These are phyloP conservation scores for Pseudohalonectria lignicola DNA, from an alignment of 2,329 filamentous ascomycete genomes.

Conservation along the genomic window DNA sequence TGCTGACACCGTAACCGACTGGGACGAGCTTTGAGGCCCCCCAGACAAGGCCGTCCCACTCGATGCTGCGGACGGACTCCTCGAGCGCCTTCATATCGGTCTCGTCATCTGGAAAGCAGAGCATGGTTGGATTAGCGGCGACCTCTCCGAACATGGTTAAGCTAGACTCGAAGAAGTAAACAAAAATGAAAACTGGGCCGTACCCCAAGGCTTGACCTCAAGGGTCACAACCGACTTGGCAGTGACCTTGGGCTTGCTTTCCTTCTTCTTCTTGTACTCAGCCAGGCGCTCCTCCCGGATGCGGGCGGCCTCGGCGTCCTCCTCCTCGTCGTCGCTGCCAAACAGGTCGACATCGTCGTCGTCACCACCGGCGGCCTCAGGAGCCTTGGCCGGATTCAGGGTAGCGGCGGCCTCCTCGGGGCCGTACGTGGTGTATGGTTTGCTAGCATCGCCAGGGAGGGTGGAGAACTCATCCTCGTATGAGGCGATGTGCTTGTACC, in stretches of 20 bases:
- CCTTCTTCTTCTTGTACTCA: constrained; percentile 97
- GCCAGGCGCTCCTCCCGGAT: constrained; percentile 82
- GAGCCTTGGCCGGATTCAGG: constrained; percentile 77
- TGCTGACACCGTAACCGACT: constrained; percentile 96
- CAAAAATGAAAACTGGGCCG: no score
- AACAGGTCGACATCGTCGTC: constrained; percentile 90
- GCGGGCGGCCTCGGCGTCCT: constrained; percentile 75
- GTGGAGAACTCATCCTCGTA: constrained; percentile 88
- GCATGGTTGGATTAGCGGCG: no score
- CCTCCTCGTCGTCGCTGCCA: constrained; percentile 86
- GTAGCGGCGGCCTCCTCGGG: constrained; percentile 70
- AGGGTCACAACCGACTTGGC: constrained; percentile 95
- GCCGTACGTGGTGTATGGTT: constrained; percentile 83
- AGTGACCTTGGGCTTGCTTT: constrained; percentile 75
- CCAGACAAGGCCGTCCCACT: constrained; percentile 94
- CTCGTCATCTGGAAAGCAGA: constrained; percentile 63
- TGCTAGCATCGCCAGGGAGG: constrained; percentile 82
- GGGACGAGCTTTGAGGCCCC: constrained; percentile 81
- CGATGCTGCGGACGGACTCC: constrained; percentile 67
- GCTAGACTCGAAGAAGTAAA: no score
- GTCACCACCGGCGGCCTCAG: constrained; percentile 54
- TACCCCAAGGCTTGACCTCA: constrained; percentile 99
- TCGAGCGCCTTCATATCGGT: constrained; percentile 82
- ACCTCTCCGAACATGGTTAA: no score
- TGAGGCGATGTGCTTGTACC: constrained; percentile 97